Conservation (phyloP, 1,284 basidiomycete genomes). For the Phylloporus sp. region DNA sequence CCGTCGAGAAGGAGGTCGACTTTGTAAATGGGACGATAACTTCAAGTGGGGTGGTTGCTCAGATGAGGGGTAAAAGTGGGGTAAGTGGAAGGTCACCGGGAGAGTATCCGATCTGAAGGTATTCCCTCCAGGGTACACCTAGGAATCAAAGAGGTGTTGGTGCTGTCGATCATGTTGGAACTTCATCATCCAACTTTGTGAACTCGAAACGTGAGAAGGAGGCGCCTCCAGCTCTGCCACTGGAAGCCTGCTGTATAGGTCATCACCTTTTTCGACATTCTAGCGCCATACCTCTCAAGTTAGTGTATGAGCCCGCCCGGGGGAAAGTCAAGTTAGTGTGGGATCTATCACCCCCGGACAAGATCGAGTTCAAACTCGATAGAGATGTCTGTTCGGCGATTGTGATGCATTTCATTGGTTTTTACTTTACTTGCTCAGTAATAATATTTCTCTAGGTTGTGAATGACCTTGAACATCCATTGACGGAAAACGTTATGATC, state of each 20-base stretch:
- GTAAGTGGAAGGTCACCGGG: constrained; percentile 26
- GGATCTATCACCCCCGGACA: constrained; percentile 20
- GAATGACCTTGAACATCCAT: constrained; percentile 11
- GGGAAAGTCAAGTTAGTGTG: constrained; percentile 20
- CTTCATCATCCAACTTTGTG: constrained; percentile 37
- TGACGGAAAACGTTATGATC: constrained; percentile 35
- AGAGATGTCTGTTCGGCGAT: constrained; percentile 22
- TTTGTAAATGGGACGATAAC: neutral
- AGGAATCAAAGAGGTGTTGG: constrained; percentile 4
- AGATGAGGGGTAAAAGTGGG: constrained; percentile 37
- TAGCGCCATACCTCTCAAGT: constrained; percentile 18
- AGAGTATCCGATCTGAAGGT: constrained; percentile 9
- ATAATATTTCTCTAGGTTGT: constrained; percentile 32
- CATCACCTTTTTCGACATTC: constrained; percentile 25
- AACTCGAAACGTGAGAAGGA: constrained; percentile 25
- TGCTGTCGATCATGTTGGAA: constrained; percentile 32
- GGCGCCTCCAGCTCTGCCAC: constrained; percentile 20
- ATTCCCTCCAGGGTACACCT: constrained; percentile 15
- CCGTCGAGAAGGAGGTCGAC: constrained; percentile 17
- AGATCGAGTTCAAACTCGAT: constrained; percentile 27
- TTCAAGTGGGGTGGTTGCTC: constrained; percentile 7
- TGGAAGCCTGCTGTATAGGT: constrained; percentile 39
- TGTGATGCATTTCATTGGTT: constrained; percentile 19
- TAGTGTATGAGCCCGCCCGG: constrained; percentile 24
- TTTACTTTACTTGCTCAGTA: constrained; percentile 1